These are phyloP conservation scores for Calonectria pseudoreteaudii DNA, from an alignment of 2,329 filamentous ascomycete genomes.

Conservation along the genomic window DNA sequence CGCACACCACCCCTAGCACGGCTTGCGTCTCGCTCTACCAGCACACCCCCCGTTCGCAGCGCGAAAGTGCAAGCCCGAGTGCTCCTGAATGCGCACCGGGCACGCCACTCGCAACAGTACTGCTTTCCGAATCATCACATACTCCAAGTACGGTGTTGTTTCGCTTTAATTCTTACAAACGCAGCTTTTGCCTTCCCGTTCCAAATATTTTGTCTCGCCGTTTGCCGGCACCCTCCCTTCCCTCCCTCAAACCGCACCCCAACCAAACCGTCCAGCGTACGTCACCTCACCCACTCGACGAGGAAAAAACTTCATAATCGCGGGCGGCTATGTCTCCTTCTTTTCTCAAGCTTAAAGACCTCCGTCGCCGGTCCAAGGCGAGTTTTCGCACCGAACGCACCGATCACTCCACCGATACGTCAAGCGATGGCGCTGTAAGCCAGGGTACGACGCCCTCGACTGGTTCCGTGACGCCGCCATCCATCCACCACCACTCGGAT, in stretches of 20 bases:
- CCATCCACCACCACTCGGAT: constrained; percentile 75
- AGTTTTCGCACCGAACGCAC: constrained; percentile 74
- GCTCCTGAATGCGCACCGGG: not conserved
- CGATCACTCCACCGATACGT: constrained; percentile 69
- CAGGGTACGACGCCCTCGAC: constrained; percentile 72
- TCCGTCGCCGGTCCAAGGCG: constrained; percentile 81
- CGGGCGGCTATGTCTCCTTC: constrained; percentile 65
- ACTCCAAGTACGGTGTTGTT: not conserved
- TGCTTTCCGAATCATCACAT: not conserved
- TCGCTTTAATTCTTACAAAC: constrained; percentile 7
- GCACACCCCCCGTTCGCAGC: constrained; percentile 22
- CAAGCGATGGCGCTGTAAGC: constrained; percentile 68
- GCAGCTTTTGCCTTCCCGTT: not conserved
- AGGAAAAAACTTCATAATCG: constrained; percentile 33
- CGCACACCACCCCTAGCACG: not conserved
- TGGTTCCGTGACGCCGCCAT: constrained; percentile 81
- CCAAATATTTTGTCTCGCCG: constrained; percentile 17
- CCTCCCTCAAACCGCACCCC: not conserved
- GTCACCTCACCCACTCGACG: constrained; percentile 13
- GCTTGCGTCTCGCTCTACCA: constrained; percentile 2
- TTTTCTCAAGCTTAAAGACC: constrained; percentile 76
- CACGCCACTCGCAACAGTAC: not conserved
- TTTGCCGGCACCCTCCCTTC: constrained; percentile 12
- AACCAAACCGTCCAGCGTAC: constrained; percentile 22
- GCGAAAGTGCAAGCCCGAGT: constrained; percentile 1